Evolutionary conservation across 108 stramenopile genomes (phyloP).

Genomic region (Nannochloropsis salina): DNA sequence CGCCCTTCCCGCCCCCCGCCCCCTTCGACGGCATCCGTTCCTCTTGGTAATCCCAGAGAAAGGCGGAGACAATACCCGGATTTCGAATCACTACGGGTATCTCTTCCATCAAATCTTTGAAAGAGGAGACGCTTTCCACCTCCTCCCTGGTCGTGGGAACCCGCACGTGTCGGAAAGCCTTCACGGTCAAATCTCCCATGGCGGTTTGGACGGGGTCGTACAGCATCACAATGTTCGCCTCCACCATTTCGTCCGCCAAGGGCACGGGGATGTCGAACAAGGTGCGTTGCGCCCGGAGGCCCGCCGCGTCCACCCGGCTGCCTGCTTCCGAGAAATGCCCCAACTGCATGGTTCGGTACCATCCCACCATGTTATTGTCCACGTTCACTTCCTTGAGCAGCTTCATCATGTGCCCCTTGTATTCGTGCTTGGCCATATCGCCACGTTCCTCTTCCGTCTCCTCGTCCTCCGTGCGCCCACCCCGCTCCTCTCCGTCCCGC

Average conservation of each 20-base stretch:
- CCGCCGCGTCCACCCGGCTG: background rate
- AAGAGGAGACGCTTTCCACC: slow-evolving; percentile 63
- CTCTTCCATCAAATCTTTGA: slow-evolving; percentile 81
- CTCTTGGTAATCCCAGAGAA: slow-evolving; percentile 69
- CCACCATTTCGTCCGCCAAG: slow-evolving; percentile 76
- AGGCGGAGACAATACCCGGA: slow-evolving; percentile 70
- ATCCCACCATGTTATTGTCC: slow-evolving; percentile 98
- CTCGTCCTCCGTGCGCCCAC: slow-evolving; percentile 41
- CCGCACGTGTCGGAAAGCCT: slow-evolving; percentile 75
- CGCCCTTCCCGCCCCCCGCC: slow-evolving; percentile 53
- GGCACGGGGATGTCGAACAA: background rate
- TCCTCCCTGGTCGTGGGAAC: slow-evolving; percentile 49
- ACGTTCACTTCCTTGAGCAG: slow-evolving; percentile 94
- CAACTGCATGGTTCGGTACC: slow-evolving; percentile 95
- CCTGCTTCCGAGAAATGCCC: slow-evolving; percentile 79
- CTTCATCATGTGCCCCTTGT: slow-evolving; percentile 96
- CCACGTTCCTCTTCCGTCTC: slow-evolving; percentile 61
- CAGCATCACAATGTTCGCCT: slow-evolving; percentile 85
- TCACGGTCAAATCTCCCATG: slow-evolving; percentile 76
- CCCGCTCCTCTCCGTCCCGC: slow-evolving; percentile 38
- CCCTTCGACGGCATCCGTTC: slow-evolving; percentile 21
- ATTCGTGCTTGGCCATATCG: slow-evolving; percentile 69
- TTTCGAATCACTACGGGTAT: slow-evolving; percentile 80
- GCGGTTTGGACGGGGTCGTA: slow-evolving; percentile 93
- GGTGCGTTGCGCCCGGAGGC: background rate